These are phyloP conservation scores for Conoideocrella luteorostrata DNA, from an alignment of 2,329 filamentous ascomycete species.

Conservation along the genomic window DNA sequence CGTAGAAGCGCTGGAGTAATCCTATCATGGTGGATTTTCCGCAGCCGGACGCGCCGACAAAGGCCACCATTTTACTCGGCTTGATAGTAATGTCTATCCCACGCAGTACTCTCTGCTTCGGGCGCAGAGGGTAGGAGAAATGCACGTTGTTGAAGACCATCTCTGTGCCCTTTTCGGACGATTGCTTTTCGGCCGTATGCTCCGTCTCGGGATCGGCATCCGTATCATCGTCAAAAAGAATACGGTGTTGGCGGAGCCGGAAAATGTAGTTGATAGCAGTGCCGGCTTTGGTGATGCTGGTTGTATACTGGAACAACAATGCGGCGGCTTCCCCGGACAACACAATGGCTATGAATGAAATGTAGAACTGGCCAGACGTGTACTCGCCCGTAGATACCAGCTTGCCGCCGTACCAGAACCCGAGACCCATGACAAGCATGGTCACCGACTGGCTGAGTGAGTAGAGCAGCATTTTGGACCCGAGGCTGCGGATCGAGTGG, in stretches of 20 bases:
- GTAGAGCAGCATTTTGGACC: constrained; percentile 35
- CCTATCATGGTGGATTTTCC: constrained; percentile 56
- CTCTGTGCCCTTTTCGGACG: constrained; percentile 21
- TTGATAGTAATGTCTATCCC: constrained; percentile 34
- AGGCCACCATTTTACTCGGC: constrained; percentile 43
- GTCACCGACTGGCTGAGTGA: constrained; percentile 33
- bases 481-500: constrained; percentile 23
- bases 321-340: constrained; percentile 38
- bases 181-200: neutral
- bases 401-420: constrained; percentile 35
- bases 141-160: constrained; percentile 45
- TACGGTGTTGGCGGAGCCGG: constrained; percentile 26
- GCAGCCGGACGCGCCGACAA: constrained; percentile 52
- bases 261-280: constrained; percentile 43
- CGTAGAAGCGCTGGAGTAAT: constrained; percentile 40
- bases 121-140: constrained; percentile 50
- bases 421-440: constrained; percentile 30
- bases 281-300: constrained; percentile 44
- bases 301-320: constrained; percentile 39
- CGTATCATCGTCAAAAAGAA: constrained; percentile 23
- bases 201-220: constrained; percentile 9
- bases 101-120: constrained; percentile 28
- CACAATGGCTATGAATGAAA: constrained; percentile 44
- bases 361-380: constrained; percentile 38
- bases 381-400: constrained; percentile 41